Percentiles rank a stretch among this genome's conserved stretches.
These are phyloP conservation scores for Lachnellula cervina DNA, from an alignment of 2,329 filamentous ascomycete species.

Conservation along the genomic window DNA sequence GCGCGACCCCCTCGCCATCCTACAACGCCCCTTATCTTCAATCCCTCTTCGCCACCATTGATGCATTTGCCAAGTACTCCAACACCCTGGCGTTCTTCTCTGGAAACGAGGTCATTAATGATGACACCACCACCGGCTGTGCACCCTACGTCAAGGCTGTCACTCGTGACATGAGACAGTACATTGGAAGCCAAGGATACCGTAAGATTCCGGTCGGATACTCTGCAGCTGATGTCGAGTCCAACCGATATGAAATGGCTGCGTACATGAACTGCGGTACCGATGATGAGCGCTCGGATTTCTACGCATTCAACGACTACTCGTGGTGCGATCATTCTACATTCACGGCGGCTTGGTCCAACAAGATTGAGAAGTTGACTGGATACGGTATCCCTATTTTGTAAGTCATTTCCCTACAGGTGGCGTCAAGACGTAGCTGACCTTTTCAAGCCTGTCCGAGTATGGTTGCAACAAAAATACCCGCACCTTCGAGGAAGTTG, in stretches of 20 bases:
- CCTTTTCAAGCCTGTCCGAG: slow-evolving; percentile 59
- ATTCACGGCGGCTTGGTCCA: slow-evolving; percentile 58
- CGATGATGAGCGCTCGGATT: slow-evolving; percentile 61
- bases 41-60: slow-evolving; percentile 66
- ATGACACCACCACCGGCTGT: slow-evolving; percentile 43
- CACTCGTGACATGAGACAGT: slow-evolving; percentile 52
- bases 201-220: slow-evolving; percentile 53
- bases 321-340: slow-evolving; percentile 59
- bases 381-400: slow-evolving; percentile 62
- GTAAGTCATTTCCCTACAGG: slow-evolving; percentile 16
- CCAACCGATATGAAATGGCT: slow-evolving; percentile 63
- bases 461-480: slow-evolving; percentile 83
- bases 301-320: slow-evolving; percentile 64
- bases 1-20: slow-evolving; percentile 50
- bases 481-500: slow-evolving; percentile 76
- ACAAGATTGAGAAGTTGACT: slow-evolving; percentile 63
- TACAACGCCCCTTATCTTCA: slow-evolving; percentile 69
- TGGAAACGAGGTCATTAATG: slow-evolving; percentile 56
- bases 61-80: slow-evolving; percentile 60
- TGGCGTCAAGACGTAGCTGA: slow-evolving; percentile 6
- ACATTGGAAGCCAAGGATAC: slow-evolving; percentile 43
- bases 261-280: slow-evolving; percentile 70
- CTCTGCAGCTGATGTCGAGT: slow-evolving; percentile 56
- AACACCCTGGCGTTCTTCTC: slow-evolving; percentile 64
- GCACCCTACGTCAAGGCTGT: slow-evolving; percentile 56